Evolutionary conservation across 768 basidiomycete species (phyloP), one percentile per base, ranked within the genome.

Genomic region (Hemileccinum rubropunctum): DNA sequence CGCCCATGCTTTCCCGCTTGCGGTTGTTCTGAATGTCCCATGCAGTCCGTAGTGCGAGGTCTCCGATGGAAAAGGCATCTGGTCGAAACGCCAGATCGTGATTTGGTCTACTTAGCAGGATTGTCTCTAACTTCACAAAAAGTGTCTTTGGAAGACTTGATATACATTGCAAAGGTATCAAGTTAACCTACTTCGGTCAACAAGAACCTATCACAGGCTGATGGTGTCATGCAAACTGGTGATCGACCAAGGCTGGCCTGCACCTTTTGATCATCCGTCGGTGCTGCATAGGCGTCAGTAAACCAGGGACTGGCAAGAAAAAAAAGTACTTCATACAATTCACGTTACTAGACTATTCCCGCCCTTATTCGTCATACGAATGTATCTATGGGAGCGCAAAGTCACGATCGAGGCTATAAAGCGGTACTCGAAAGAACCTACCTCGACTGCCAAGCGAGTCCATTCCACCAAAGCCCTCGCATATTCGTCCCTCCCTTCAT

Each of bases 401-500:
- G 32, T 53, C 15, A 49, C n/a, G 7, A 30, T 18, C 18, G 17
- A 26, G 30, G 12, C n/a, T 17, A 17, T 8, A 23, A 11, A 27
- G 15, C 26, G 18, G 18, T 13, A 26, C 3, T 23, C 41, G 32
- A 32, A 7, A 21, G 26, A 33, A 62, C 75, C 6, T 52, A 89
- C 90, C 75, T 85, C 79, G 20, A 74, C 68, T 13, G 86, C 77
- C 23, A 91, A 68, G 18, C 56, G 70, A 34, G 80, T 80, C 89
- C 91, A 92, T 62, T 92, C 90, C 0, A 68, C 74, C 53, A 92
- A 60, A 3, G 84, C 70, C 14, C 86, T 75, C 40, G 77, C 65
- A 63, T 91, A 92, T 58, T 89, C 88, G 59, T 92, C 90, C 35
- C 69, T 74, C 3, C 76, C 79, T 45, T 82, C 82, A 52, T 91